Conservation (phyloP, 106 monocot genomes). For the Iris macrosiphon region DNA sequence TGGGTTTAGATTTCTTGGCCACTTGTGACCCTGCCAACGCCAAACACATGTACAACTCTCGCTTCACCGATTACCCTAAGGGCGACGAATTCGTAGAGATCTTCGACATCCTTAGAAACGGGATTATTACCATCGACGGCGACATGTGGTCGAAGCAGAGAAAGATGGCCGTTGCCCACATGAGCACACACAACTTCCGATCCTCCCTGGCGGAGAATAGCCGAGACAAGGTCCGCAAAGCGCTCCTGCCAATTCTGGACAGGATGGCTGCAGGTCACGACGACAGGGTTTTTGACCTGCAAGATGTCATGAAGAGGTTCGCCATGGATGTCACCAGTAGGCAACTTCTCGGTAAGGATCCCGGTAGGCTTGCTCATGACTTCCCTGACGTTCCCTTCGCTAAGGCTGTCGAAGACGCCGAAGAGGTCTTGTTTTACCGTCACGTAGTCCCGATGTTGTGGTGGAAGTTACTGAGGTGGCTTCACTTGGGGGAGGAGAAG, state of each 20-base stretch:
- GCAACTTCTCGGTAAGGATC: slow-evolving; percentile 35
- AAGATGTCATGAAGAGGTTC: slow-evolving; percentile 41
- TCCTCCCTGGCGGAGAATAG: slow-evolving; percentile 8
- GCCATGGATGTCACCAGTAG: slow-evolving; percentile 26
- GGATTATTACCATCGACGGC: slow-evolving; percentile 38
- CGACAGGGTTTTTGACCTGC: slow-evolving; percentile 16
- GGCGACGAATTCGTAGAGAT: slow-evolving; percentile 35
- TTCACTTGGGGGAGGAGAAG: slow-evolving; percentile 27
- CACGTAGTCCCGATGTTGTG: slow-evolving; percentile 22
- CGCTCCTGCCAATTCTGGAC: slow-evolving; percentile 25
- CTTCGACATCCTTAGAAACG: slow-evolving; percentile 42
- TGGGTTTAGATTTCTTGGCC: neutral
- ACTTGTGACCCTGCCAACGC: slow-evolving; percentile 37
- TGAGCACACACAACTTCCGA: slow-evolving; percentile 5
- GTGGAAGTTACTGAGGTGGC: slow-evolving; percentile 38
- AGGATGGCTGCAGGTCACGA: neutral
- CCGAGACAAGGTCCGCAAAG: slow-evolving; percentile 28
- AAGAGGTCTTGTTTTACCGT: slow-evolving; percentile 18
- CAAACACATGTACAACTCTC: slow-evolving; percentile 29
- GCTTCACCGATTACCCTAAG: slow-evolving; percentile 45
- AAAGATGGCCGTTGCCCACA: slow-evolving; percentile 1
- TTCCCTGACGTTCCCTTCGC: slow-evolving; percentile 28
- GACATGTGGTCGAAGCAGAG: slow-evolving; percentile 37
- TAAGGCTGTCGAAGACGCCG: neutral
- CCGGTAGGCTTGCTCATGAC: slow-evolving; percentile 16